Conservation (phyloP, 345 rosid genomes). For the Nasturtium officinale region DNA sequence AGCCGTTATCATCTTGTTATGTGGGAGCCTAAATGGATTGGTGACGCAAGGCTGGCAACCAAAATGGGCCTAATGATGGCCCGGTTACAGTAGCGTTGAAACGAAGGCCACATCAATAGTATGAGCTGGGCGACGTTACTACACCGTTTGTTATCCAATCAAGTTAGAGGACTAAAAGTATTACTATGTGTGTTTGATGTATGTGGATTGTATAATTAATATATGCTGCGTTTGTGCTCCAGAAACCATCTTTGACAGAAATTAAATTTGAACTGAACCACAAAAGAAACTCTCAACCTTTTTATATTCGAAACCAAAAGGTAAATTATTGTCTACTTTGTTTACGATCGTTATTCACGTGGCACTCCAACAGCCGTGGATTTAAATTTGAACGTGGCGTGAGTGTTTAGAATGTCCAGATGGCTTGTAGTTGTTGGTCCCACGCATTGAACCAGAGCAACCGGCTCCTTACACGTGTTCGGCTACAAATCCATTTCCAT, state of each 20-base stretch:
- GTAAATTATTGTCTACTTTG: background rate
- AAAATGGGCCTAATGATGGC: background rate
- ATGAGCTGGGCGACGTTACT: background rate
- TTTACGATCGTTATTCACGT: constrained; percentile 6
- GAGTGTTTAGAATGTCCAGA: constrained; percentile 30
- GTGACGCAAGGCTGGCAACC: background rate
- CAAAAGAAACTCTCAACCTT: background rate
- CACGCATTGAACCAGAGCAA: constrained; percentile 22
- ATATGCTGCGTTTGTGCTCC: background rate
- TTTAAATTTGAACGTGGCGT: background rate
- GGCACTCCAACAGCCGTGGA: background rate
- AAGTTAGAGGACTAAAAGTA: background rate
- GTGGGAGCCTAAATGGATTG: background rate
- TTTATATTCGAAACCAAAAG: background rate
- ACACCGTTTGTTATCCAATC: background rate
- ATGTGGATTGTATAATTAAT: no score
- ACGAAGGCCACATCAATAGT: no score
- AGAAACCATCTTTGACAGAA: background rate
- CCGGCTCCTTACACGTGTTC: constrained; percentile 42
- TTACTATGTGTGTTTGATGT: background rate
- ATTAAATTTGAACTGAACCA: background rate
- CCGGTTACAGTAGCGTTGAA: background rate
- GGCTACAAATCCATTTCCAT: background rate
- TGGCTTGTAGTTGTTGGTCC: constrained; percentile 27
- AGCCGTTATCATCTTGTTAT: background rate